Conservation (phyloP, 441 rosid genomes). For the Jatropha podagrica region DNA sequence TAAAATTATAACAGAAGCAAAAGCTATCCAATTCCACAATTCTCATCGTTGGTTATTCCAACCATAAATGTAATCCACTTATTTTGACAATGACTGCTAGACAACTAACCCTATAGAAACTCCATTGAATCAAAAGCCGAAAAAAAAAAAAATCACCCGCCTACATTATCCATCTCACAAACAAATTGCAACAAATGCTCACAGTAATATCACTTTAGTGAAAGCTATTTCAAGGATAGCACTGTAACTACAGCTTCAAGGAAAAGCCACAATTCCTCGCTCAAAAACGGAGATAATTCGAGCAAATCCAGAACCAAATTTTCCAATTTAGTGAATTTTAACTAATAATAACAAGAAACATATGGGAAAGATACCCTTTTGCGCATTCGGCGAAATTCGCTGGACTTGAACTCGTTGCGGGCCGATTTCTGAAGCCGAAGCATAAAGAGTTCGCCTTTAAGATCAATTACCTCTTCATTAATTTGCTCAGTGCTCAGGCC, state of each 20-base stretch:
- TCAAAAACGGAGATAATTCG: too few relatives aligned
- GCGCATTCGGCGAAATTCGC: slow-evolving; percentile 88
- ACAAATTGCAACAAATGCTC: not conserved
- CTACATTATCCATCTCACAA: not conserved
- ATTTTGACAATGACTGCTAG: not conserved
- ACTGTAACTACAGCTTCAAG: not conserved
- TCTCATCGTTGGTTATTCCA: not conserved
- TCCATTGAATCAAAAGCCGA: not conserved
- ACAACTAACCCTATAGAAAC: not conserved
- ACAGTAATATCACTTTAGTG: too few relatives aligned
- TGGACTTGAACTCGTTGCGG: slow-evolving; percentile 85
- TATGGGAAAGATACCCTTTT: slow-evolving; percentile 49
- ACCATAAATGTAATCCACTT: not conserved
- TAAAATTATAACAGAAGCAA: not conserved
- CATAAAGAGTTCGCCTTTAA: slow-evolving; percentile 92
- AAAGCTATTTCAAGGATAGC: not conserved
- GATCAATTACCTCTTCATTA: slow-evolving; percentile 79
- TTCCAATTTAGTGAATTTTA: not conserved
- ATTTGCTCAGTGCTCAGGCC: slow-evolving; percentile 66
- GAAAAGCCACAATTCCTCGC: not conserved
- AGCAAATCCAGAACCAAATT: not conserved
- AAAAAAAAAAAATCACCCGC: not conserved
- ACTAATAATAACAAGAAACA: not conserved
- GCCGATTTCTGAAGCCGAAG: slow-evolving; percentile 82
- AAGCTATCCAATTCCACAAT: not conserved